Conservation (phyloP, 345 rosid species). For the Rhodamnia rubescens region DNA sequence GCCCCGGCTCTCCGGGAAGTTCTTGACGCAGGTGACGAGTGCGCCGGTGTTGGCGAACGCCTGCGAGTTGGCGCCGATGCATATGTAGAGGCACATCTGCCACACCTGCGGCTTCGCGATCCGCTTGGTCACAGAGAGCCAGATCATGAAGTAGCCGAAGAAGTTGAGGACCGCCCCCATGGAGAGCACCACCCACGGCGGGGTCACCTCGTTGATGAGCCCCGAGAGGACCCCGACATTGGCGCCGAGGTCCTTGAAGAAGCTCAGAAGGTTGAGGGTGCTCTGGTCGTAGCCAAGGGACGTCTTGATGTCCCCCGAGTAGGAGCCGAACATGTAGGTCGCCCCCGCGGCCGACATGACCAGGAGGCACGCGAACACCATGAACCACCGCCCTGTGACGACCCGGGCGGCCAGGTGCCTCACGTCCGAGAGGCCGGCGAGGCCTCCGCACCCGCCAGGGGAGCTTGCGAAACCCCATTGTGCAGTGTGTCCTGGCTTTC, state of each 20-base stretch:
- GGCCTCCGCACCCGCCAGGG: neutral
- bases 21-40: conserved; percentile 49
- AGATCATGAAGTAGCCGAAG: conserved; percentile 60
- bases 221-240: conserved; percentile 50
- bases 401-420: conserved; percentile 22
- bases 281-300: conserved; percentile 47
- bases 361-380: conserved; percentile 41
- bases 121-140: conserved; percentile 42
- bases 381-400: conserved; percentile 45
- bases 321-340: conserved; percentile 49
- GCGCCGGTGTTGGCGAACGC: conserved; percentile 52
- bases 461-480: conserved; percentile 13
- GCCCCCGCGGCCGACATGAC: conserved; percentile 59
- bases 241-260: conserved; percentile 54
- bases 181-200: conserved; percentile 57
- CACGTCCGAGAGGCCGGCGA: conserved; percentile 2
- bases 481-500: neutral
- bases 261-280: conserved; percentile 46
- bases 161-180: conserved; percentile 45
- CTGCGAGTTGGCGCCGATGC: conserved; percentile 53
- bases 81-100: conserved; percentile 62
- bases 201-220: conserved; percentile 50
- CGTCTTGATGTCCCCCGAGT: conserved; percentile 26
- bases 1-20: conserved; percentile 56
- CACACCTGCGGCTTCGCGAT: conserved; percentile 28